Evolutionary conservation across 2,329 filamentous ascomycete genomes (phyloP).

Genomic region (Penicillium sp.): DNA sequence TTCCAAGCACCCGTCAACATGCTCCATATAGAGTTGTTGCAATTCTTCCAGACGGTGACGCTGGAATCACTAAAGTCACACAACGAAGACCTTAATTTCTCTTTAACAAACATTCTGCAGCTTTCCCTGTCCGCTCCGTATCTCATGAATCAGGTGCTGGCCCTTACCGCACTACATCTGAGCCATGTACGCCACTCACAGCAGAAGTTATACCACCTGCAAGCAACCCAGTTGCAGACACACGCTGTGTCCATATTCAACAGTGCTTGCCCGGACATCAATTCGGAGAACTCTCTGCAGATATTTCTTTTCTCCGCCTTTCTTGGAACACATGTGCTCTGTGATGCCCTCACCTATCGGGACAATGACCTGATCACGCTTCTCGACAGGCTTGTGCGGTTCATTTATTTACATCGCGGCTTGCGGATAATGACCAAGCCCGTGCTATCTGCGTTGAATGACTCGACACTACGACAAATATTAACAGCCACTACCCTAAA

Average conservation of each 20-base stretch:
- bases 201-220: neutral
- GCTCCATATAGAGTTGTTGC: neutral
- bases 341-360: neutral
- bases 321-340: slow-evolving; percentile 1
- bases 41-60: neutral
- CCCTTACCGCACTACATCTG: slow-evolving; percentile 1
- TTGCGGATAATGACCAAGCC: neutral
- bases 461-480: neutral
- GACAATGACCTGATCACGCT: neutral
- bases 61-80: neutral
- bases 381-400: slow-evolving; percentile 1
- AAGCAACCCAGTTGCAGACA: slow-evolving; percentile 1
- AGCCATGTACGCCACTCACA: neutral
- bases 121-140: neutral
- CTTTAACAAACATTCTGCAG: neutral
- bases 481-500: neutral
- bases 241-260: slow-evolving; percentile 5
- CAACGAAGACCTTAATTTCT: neutral
- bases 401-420: neutral
- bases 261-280: neutral
- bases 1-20: neutral
- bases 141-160: slow-evolving; percentile 8
- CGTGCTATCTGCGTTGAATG: neutral
- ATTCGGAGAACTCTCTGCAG: neutral
- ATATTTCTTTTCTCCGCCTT: slow-evolving; percentile 3